Evolutionary conservation across 1,284 basidiomycete genomes (phyloP).

Genomic region (Caloboletus firmus): DNA sequence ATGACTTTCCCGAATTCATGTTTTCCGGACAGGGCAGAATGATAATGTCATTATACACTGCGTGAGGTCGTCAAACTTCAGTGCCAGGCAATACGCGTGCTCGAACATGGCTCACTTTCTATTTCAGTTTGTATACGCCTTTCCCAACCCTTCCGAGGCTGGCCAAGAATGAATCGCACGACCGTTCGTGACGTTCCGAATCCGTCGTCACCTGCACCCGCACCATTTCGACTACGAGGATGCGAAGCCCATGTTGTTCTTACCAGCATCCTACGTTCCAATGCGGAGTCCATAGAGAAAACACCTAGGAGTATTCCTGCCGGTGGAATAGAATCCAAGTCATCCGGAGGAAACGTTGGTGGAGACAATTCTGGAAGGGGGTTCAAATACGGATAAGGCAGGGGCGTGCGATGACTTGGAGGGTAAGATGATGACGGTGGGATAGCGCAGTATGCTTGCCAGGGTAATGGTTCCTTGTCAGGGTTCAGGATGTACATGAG

Average conservation of each 20-base stretch:
- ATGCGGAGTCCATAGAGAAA: conserved; percentile 85
- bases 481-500: conserved; percentile 93
- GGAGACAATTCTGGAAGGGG: conserved; percentile 35
- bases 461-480: conserved; percentile 92
- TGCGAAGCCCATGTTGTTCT: conserved; percentile 90
- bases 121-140: conserved; percentile 84
- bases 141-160: conserved; percentile 79
- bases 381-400: conserved; percentile 43
- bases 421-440: conserved; percentile 50
- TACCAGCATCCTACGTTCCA: conserved; percentile 87
- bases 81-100: background rate
- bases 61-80: conserved; percentile 4
- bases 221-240: conserved; percentile 72
- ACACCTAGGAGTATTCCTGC: conserved; percentile 90
- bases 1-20: conserved; percentile 89
- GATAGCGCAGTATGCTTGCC: conserved; percentile 87
- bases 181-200: conserved; percentile 82
- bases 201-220: conserved; percentile 66
- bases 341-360: conserved; percentile 57
- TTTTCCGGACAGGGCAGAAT: conserved; percentile 85
- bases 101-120: conserved; percentile 66
- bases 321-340: conserved; percentile 79
- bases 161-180: conserved; percentile 90
- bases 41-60: conserved; percentile 88
- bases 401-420: conserved; percentile 40